phyloP scores from a whole-genome alignment of 129 eudicot species.

The Pittosporum tobira region DNA sequence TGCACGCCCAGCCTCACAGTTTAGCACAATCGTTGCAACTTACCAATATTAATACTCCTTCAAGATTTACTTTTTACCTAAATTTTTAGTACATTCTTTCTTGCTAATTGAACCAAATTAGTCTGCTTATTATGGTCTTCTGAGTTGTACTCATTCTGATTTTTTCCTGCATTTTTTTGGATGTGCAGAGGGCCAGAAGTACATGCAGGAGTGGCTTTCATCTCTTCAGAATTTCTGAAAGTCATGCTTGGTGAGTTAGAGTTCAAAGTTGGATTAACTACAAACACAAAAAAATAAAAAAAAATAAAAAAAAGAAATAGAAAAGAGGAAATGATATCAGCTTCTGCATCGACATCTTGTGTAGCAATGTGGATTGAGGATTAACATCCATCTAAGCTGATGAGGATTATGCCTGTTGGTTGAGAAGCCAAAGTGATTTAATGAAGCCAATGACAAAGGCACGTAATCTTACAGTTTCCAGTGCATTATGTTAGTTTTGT shows the following conservation, averaged over 20 bases:
- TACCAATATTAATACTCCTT: background rate
- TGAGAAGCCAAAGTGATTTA: constrained; percentile 2
- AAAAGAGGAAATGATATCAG: background rate
- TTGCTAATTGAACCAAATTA: no score
- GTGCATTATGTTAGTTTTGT: constrained; percentile 7
- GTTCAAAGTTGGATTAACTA: background rate
- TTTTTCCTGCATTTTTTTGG: constrained; percentile 2
- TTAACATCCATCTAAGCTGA: background rate
- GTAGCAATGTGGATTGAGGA: background rate
- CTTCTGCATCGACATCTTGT: background rate
- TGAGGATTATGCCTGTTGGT: background rate
- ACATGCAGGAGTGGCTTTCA: constrained; percentile 55
- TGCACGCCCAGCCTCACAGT: background rate
- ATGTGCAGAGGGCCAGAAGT: constrained; percentile 35
- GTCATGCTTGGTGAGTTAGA: background rate
- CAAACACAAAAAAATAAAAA: background rate
- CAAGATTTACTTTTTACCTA: background rate
- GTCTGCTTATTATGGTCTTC: background rate
- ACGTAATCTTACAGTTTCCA: background rate
- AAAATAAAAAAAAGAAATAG: background rate
- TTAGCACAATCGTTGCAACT: background rate
- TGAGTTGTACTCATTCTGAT: constrained; percentile 8
- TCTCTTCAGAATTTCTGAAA: constrained; percentile 35
- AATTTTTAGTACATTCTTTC: no score
- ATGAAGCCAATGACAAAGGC: background rate